These are phyloP conservation scores for Hirschfeldia incana DNA, from an alignment of 345 rosid genomes.

Conservation along the genomic window DNA sequence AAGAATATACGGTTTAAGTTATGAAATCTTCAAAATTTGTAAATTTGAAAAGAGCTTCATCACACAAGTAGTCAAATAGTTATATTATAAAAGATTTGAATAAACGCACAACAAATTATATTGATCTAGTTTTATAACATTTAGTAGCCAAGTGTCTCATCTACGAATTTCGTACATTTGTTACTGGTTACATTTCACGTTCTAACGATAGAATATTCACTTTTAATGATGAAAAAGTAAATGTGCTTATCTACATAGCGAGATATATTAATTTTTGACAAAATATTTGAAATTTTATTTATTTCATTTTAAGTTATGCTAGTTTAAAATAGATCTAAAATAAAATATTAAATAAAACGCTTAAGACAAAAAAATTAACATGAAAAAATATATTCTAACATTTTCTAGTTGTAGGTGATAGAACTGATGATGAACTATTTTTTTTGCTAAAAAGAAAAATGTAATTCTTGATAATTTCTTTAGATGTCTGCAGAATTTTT, in stretches of 20 bases:
- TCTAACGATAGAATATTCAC: neutral
- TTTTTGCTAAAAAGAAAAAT: too few relatives aligned
- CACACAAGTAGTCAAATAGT: neutral
- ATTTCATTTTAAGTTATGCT: neutral
- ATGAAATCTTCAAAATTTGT: neutral
- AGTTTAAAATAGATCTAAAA: neutral
- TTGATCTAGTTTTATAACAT: too few relatives aligned
- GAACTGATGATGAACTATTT: neutral
- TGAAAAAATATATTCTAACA: neutral
- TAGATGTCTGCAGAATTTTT: too few relatives aligned
- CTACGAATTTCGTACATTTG: neutral
- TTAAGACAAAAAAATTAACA: neutral
- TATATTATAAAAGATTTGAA: neutral
- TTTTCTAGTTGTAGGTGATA: neutral
- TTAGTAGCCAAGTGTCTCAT: neutral
- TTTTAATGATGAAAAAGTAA: neutral
- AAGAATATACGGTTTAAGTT: too few relatives aligned
- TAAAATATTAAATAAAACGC: neutral
- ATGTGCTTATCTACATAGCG: neutral
- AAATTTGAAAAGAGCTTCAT: neutral
- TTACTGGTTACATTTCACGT: neutral
- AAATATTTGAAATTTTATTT: neutral
- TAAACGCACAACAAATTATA: neutral
- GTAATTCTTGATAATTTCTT: too few relatives aligned
- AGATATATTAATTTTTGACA: neutral